A percentile compares a stretch with the other conserved stretches of the same genome.
phyloP scores from a whole-genome alignment of 768 basidiomycete genomes.

The Hemileccinum impolitum region DNA sequence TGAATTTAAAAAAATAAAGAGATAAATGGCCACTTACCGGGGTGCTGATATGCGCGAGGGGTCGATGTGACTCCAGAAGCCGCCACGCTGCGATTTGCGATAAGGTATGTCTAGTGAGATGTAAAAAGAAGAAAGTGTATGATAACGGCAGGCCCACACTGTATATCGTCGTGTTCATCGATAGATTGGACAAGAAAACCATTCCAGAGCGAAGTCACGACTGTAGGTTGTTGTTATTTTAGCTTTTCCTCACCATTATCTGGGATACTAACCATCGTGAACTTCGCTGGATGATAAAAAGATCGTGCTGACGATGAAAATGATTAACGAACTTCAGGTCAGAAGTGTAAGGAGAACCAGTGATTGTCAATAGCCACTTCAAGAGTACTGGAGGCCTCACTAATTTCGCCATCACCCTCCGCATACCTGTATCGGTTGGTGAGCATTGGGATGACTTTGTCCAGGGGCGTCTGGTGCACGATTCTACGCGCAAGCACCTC shows the following conservation, averaged over 20 bases:
- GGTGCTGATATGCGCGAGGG: slow-evolving; percentile 80
- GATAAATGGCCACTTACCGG: slow-evolving; percentile 36
- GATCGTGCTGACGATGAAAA: slow-evolving; percentile 49
- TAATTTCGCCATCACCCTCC: slow-evolving; percentile 72
- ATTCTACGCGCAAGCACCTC: slow-evolving; percentile 81
- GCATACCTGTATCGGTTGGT: slow-evolving; percentile 70
- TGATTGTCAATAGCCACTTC: slow-evolving; percentile 92
- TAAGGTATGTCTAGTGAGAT: slow-evolving; percentile 61
- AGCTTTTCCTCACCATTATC: background rate
- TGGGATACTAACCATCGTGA: slow-evolving; percentile 57
- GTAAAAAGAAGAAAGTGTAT: slow-evolving; percentile 5
- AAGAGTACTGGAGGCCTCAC: slow-evolving; percentile 71
- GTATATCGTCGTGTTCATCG: slow-evolving; percentile 71
- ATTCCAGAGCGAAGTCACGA: slow-evolving; percentile 78
- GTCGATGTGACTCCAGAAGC: slow-evolving; percentile 71
- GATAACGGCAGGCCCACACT: slow-evolving; percentile 47
- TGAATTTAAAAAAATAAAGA: too few species aligned
- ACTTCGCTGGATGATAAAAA: slow-evolving; percentile 85
- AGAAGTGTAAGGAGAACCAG: slow-evolving; percentile 48
- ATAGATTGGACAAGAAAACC: slow-evolving; percentile 81
- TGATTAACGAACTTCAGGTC: slow-evolving; percentile 1
- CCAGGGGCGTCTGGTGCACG: slow-evolving; percentile 64
- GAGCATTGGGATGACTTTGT: slow-evolving; percentile 68
- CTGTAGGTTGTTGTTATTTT: slow-evolving; percentile 35
- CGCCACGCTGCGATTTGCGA: slow-evolving; percentile 45